A percentile compares a stretch with the other conserved stretches of the same genome.
phyloP scores from a whole-genome alignment of 208 protist genomes.

The Crithidia sp. region DNA sequence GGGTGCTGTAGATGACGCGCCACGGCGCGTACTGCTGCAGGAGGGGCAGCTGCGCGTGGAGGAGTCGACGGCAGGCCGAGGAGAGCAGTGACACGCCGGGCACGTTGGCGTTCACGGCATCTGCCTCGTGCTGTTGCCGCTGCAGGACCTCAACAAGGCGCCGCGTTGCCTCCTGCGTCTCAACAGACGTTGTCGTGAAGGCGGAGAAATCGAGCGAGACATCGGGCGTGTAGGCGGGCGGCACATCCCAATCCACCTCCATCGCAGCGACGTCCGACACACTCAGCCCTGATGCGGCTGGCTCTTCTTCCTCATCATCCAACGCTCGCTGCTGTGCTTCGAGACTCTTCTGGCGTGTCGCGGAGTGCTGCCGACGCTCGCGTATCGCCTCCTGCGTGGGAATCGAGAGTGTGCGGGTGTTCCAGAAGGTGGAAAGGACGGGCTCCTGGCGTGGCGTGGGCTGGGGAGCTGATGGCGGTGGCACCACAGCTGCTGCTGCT shows the following conservation, averaged over 20 bases:
- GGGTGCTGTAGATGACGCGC: constrained; percentile 78
- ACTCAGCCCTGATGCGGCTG: neutral
- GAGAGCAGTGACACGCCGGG: constrained; percentile 52
- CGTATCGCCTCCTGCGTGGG: constrained; percentile 13
- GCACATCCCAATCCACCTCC: constrained; percentile 34
- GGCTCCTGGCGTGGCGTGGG: constrained; percentile 5
- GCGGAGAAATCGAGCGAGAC: constrained; percentile 70
- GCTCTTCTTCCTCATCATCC: too few relatives aligned
- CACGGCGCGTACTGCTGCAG: constrained; percentile 69
- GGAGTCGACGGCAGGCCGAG: constrained; percentile 40
- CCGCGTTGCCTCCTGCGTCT: constrained; percentile 50
- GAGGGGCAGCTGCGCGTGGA: constrained; percentile 67
- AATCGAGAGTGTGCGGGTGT: constrained; percentile 8
- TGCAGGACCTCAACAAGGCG: constrained; percentile 41
- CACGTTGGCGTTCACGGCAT: neutral
- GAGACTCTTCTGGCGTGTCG: neutral
- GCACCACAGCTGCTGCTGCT: neutral
- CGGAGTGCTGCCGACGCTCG: neutral
- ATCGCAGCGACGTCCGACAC: neutral
- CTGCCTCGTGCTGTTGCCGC: constrained; percentile 18
- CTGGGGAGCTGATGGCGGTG: constrained; percentile 16
- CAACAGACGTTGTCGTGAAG: constrained; percentile 65
- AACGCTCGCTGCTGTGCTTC: too few relatives aligned
- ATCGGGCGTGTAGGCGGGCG: constrained; percentile 45
- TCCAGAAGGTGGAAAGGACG: constrained; percentile 16